phyloP scores from a whole-genome alignment of 1,139 yeast genomes.

The Torulaspora globosa region DNA sequence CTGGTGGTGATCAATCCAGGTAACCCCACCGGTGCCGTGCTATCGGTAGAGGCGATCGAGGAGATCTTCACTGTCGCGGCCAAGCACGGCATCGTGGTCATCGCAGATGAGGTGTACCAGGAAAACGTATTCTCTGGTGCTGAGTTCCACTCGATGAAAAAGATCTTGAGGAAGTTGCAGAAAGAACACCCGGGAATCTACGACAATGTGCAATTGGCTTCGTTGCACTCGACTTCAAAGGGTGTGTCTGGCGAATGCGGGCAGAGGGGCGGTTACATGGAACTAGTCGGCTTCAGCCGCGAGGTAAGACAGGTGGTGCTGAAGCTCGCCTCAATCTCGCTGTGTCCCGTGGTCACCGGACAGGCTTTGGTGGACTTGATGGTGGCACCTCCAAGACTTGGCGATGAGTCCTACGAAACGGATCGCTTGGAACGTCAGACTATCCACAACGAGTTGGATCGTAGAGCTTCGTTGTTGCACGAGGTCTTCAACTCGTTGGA shows the following conservation, averaged over 20 bases:
- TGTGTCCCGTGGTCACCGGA: constrained; percentile 93
- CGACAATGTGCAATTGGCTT: constrained; percentile 78
- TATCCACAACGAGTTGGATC: constrained; percentile 58
- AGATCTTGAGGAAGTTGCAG: constrained; percentile 61
- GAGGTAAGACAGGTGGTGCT: constrained; percentile 68
- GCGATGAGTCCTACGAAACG: constrained; percentile 68
- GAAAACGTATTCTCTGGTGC: constrained; percentile 71
- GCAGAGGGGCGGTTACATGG: constrained; percentile 99
- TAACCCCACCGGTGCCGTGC: constrained; percentile 91
- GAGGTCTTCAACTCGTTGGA: constrained; percentile 71
- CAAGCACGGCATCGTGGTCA: constrained; percentile 73
- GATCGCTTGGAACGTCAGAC: constrained; percentile 58
- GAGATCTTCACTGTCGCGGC: constrained; percentile 77
- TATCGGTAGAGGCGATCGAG: constrained; percentile 59
- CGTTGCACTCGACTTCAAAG: constrained; percentile 91
- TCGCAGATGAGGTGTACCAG: constrained; percentile 99
- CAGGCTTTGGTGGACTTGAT: constrained; percentile 88
- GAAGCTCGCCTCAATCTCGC: constrained; percentile 82
- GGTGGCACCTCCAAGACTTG: constrained; percentile 83
- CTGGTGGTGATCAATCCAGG: constrained; percentile 96
- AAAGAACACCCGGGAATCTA: constrained; percentile 51
- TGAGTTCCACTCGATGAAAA: constrained; percentile 59
- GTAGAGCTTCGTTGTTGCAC: constrained; percentile 61
- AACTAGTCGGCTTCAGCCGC: constrained; percentile 69
- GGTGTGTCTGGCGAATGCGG: constrained; percentile 99